phyloP scores from a whole-genome alignment of 202 grass and related monocot species.

The Setaria italica region DNA sequence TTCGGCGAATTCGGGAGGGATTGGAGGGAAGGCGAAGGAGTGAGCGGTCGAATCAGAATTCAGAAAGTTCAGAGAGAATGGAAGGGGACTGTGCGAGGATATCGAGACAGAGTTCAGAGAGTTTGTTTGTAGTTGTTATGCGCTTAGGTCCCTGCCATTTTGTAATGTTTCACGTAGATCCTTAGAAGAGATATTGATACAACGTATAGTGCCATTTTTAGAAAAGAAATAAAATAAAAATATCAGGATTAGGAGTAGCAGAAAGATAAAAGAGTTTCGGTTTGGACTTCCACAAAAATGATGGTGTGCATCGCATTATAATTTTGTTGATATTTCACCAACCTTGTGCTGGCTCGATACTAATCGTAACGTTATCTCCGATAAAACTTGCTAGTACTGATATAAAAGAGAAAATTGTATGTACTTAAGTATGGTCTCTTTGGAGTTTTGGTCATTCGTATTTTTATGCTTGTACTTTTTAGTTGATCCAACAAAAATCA shows the following conservation, averaged over 20 bases:
- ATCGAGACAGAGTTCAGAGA: constrained; percentile 16
- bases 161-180: not conserved
- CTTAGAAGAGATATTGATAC: not conserved
- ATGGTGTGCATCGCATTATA: not conserved
- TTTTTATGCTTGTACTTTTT: not conserved
- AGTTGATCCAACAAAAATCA: not conserved
- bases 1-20: constrained; percentile 36
- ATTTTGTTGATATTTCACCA: too few relatives aligned
- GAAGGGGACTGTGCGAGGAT: constrained; percentile 10
- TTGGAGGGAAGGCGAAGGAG: constrained; percentile 17
- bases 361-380: not conserved
- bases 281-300: not conserved
- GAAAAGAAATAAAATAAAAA: not conserved
- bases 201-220: not conserved
- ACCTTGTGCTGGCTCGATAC: not conserved
- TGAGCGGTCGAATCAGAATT: constrained; percentile 51
- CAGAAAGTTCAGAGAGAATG: constrained; percentile 27
- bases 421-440: not conserved
- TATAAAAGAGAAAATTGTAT: not conserved
- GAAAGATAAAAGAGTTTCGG: not conserved
- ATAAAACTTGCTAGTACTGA: not conserved
- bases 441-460: not conserved
- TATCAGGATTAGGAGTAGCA: too few relatives aligned
- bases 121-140: constrained; percentile 20
- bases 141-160: constrained; percentile 24